Base-by-base conservation (phyloP, 2,329 filamentous ascomycete genomes). In the Nannizzia gypsea region DNA sequence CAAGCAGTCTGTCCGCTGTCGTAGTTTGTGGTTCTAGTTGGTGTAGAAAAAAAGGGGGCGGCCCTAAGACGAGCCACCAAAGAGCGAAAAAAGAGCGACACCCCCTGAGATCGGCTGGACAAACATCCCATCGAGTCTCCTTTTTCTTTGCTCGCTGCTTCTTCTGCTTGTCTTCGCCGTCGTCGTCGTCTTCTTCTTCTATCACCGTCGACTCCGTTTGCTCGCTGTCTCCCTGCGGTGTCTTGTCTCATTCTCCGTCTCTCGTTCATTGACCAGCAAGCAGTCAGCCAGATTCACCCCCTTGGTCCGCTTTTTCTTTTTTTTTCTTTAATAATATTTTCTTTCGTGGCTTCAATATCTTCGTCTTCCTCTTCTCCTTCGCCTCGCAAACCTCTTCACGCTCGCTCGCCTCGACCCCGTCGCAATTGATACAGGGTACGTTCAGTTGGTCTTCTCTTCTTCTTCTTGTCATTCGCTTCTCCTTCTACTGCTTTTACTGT, bases 141-240 rank as follows among this genome's bases (percentile, higher is more conserved):
- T 15, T 58, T 44, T 54, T 38, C n/a, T n/a, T n/a, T n/a, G n/a
- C n/a, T n/a, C n/a, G n/a, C n/a, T n/a, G n/a, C n/a, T n/a, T n/a
- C 11, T 2, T 59, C 57, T 50, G 6, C 42, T 9, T 38, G 44
- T 52, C 58, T 22, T 11, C 4, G 22, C 46, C 31, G 31, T 34
- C 31, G 31, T 11, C 31, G 31, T 34, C 31, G 6, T 31, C 28
- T 34, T 34, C 31, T 34, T 34, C 31, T 11, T 34, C 31, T 34
- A 6, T 34, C 31, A 34, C 31, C 31, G 31, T 28, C 20, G 46
- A 52, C 22, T 48, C 46, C 46, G 63, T 57, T 40, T 50, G 20
- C 52, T 66, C 65, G 65, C 65, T 66, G 65, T 65, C 64, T 62
- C 61, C 61, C 63, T 60, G 60, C 59, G 62, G 62, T 62, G 63